Base-by-base conservation (phyloP, 495 filamentous ascomycete genomes). In the Poronia punctata region DNA sequence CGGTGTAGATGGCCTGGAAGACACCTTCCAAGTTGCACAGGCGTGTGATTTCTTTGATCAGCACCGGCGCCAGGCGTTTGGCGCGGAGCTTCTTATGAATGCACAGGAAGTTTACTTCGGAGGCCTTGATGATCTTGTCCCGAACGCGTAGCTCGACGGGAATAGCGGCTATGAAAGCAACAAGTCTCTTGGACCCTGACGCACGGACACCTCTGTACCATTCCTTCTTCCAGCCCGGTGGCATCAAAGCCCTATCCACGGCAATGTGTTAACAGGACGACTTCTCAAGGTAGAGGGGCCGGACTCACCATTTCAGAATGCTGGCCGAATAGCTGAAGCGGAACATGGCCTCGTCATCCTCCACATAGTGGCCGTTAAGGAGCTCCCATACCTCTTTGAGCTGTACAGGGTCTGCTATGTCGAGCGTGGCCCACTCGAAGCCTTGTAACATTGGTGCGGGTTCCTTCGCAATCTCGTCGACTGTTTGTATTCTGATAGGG, bases 31-130 rank as follows among this genome's bases (percentile, higher is more conserved):
- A 54, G 59, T 97, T 90, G 67, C 86, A 89, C 34, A 86, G 76
- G 14, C 92, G 81, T 7, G 92, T 96, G 56, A 98, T 88, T 58
- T 97, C 92, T 57, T 96, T 93, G 66, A 98, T 98, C 27, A 98
- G 75, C 3, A 95, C 83, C 0, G 92, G 92, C 0, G 92, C 76
- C 26, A 98, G 75, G 8, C 93, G 80, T 64, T 98, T 96, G 10
- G 82, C 79, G 28, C 93, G 84, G 7, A 98, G 79, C 64, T 96
- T 97, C 71, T 95, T 97, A 72, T 97, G 93, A 46, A 97, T 79
- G 59, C 87, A 93, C 37, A 98, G 83, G 70, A 95, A 97, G 66
- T 98, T 97, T 65, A 97, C 88, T 59, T 98, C 92, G 22, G 83
- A 88, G 39, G 81, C 79, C 37, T 79, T 79, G 49, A 97, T 60